Evolutionary conservation across 2,329 filamentous ascomycete species (phyloP).

Genomic region (Fusarium fujikuroi): DNA sequence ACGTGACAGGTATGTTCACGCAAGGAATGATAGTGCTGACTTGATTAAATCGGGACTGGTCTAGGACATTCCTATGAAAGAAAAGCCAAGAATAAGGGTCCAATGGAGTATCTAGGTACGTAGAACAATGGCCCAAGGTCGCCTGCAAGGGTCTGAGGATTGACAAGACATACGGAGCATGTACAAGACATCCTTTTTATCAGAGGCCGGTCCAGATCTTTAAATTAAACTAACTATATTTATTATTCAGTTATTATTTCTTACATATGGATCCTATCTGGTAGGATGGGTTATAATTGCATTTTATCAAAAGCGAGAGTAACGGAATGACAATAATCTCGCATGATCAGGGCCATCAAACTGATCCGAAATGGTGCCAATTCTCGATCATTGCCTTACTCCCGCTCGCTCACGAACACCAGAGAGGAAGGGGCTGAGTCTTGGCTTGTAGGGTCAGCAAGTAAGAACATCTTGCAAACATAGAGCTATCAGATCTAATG

Average conservation of each 20-base stretch:
- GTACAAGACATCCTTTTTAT: neutral
- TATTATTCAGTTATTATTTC: neutral
- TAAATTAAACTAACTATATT: neutral
- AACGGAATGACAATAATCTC: neutral
- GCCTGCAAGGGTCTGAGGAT: neutral
- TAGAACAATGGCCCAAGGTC: conserved; percentile 5
- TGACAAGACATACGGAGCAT: neutral
- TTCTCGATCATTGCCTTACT: neutral
- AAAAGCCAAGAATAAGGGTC: conserved; percentile 27
- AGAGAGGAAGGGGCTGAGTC: neutral
- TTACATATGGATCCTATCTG: neutral
- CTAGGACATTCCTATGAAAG: neutral
- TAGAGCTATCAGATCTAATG: neutral
- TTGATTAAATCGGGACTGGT: neutral
- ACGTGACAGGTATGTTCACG: neutral
- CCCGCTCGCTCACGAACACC: neutral
- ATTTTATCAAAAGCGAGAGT: neutral
- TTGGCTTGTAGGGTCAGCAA: neutral
- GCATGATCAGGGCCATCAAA: neutral
- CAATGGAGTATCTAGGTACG: neutral
- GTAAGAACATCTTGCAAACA: neutral
- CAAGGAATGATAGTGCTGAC: neutral
- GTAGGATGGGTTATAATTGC: neutral
- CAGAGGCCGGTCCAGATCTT: neutral
- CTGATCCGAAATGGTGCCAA: neutral